Conservation (phyloP, 2,329 filamentous ascomycete species). For the Colletotrichum sp. region DNA sequence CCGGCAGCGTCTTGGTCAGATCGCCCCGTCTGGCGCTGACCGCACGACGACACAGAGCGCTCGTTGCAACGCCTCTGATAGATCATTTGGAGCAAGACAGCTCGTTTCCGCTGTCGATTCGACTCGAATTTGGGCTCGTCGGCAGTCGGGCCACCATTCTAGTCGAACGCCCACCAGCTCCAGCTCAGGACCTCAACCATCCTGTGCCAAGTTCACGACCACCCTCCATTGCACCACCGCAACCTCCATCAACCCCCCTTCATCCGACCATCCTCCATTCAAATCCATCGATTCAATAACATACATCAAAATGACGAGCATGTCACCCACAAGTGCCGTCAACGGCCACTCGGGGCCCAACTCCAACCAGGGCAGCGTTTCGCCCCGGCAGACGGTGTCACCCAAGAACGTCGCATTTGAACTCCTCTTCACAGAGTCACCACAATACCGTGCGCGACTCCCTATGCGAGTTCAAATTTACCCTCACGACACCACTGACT, state of each 20-base stretch:
- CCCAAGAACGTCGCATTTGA: slow-evolving; percentile 83
- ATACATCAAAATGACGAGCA: slow-evolving; percentile 48
- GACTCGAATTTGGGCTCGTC: slow-evolving; percentile 13
- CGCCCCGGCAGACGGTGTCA: slow-evolving; percentile 50
- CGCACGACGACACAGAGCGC: slow-evolving; percentile 7
- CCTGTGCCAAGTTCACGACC: slow-evolving; percentile 4
- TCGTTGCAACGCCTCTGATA: not conserved
- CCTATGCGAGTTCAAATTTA: slow-evolving; percentile 92
- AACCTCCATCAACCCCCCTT: slow-evolving; percentile 18
- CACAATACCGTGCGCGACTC: slow-evolving; percentile 74
- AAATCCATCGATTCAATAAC: slow-evolving; percentile 27
- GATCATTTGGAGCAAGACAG: not conserved
- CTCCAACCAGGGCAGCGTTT: slow-evolving; percentile 48
- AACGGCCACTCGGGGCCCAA: slow-evolving; percentile 37
- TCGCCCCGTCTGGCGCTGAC: slow-evolving; percentile 20
- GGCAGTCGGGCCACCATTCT: slow-evolving; percentile 28
- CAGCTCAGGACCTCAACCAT: slow-evolving; percentile 10
- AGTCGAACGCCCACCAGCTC: not conserved
- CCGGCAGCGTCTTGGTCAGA: slow-evolving; percentile 22
- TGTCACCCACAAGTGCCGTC: slow-evolving; percentile 46
- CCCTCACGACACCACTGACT: slow-evolving; percentile 95
- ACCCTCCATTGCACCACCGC: slow-evolving; percentile 19
- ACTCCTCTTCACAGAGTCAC: slow-evolving; percentile 71
- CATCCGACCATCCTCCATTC: slow-evolving; percentile 29
- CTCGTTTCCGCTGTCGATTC: not conserved